These are phyloP conservation scores for Ramularia endophylla DNA, from an alignment of 2,329 filamentous ascomycete genomes.

Conservation along the genomic window DNA sequence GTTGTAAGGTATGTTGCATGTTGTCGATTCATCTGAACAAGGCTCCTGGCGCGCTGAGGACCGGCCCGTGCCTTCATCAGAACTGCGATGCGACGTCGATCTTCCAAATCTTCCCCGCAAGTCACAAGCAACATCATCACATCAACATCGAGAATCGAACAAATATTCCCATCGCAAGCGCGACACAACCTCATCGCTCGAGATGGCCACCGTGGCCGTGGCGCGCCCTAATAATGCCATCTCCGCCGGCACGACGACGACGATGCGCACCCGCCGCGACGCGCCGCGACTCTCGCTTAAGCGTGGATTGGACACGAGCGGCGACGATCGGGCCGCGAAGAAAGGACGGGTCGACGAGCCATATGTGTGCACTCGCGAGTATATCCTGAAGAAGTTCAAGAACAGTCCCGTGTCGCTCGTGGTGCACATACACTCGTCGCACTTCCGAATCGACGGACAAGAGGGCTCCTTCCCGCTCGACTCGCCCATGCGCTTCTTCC, in stretches of 20 bases:
- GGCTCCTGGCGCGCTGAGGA: no score
- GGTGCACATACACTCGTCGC: constrained; percentile 74
- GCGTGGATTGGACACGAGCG: constrained; percentile 23
- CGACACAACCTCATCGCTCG: constrained; percentile 1
- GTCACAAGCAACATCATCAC: no score
- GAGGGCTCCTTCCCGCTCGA: constrained; percentile 89
- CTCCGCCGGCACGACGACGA: no score
- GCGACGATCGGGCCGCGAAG: constrained; percentile 20
- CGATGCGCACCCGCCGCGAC: constrained; percentile 34
- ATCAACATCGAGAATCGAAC: no score
- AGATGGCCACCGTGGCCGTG: constrained; percentile 31
- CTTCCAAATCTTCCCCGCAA: no score
- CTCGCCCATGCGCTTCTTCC: constrained; percentile 77
- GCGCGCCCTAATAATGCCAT: constrained; percentile 33
- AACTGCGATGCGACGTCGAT: no score
- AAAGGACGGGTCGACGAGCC: constrained; percentile 28
- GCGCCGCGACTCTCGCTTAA: constrained; percentile 35
- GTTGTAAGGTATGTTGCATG: no score
- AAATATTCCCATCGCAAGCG: not conserved
- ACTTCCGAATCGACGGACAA: constrained; percentile 91
- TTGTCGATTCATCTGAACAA: no score
- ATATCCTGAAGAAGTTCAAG: constrained; percentile 77
- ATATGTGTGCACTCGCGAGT: constrained; percentile 61
- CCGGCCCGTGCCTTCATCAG: no score
- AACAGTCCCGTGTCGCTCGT: constrained; percentile 73